Conservation (phyloP, 2,329 filamentous ascomycete species). For the Cladobotryum mycophilum region DNA sequence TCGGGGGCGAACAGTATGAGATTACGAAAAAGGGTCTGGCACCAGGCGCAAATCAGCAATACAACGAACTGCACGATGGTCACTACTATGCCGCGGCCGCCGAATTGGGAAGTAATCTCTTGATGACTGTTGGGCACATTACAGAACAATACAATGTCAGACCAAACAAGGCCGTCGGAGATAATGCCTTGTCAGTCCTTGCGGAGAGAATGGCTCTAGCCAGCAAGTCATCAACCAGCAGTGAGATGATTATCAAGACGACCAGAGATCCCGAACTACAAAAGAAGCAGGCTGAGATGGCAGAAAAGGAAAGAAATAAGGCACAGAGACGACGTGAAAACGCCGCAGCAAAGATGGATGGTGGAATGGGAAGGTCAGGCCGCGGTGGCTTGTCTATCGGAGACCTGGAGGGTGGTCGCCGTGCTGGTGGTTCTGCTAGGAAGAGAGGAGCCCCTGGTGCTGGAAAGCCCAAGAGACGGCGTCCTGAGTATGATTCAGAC, state of each 20-base stretch:
- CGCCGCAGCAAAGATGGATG: slow-evolving; percentile 57
- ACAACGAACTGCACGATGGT: slow-evolving; percentile 62
- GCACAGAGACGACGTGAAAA: slow-evolving; percentile 61
- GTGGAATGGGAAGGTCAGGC: slow-evolving; percentile 45
- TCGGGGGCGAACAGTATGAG: slow-evolving; percentile 71
- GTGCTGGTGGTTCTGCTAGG: slow-evolving; percentile 40
- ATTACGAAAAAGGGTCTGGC: slow-evolving; percentile 65
- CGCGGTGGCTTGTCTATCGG: slow-evolving; percentile 58
- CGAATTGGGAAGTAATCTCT: slow-evolving; percentile 58
- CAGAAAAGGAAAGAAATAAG: slow-evolving; percentile 67
- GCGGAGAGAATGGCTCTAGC: slow-evolving; percentile 61
- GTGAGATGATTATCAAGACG: slow-evolving; percentile 63
- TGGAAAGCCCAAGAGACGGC: slow-evolving; percentile 46
- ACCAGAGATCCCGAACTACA: slow-evolving; percentile 69
- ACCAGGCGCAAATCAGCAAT: slow-evolving; percentile 52
- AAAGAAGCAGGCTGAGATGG: slow-evolving; percentile 65
- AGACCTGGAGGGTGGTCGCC: slow-evolving; percentile 59
- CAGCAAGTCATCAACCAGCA: slow-evolving; percentile 48
- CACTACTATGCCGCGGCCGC: slow-evolving; percentile 73
- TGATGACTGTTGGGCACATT: slow-evolving; percentile 70
- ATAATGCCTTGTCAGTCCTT: slow-evolving; percentile 64
- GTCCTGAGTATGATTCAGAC: slow-evolving; percentile 68
- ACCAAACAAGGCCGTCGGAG: slow-evolving; percentile 60
- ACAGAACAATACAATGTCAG: slow-evolving; percentile 65
- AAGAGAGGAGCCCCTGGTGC: slow-evolving; percentile 48